A percentile compares a stretch with the other conserved stretches of the same genome.
Conservation (phyloP, 2,329 filamentous ascomycete species). For the Pseudocercospora pini-densiflorae region DNA sequence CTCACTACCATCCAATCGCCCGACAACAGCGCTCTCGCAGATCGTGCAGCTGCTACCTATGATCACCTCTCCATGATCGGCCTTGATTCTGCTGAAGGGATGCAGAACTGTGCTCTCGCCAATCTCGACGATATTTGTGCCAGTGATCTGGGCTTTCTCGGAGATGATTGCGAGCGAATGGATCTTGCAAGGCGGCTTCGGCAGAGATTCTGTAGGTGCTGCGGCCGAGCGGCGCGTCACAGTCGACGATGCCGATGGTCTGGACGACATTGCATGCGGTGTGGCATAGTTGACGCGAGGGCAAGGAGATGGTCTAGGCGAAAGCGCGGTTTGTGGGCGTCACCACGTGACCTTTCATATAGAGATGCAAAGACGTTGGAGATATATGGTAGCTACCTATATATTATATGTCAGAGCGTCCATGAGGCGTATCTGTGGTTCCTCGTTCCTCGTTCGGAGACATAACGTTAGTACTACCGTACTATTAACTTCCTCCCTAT, state of each 20-base stretch:
- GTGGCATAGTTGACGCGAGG: not conserved
- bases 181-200: slow-evolving; percentile 45
- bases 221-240: slow-evolving; percentile 12
- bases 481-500: not conserved
- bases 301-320: not conserved
- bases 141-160: slow-evolving; percentile 59
- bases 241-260: slow-evolving; percentile 19
- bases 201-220: slow-evolving; percentile 16
- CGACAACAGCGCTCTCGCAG: slow-evolving; percentile 63
- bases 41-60: slow-evolving; percentile 68
- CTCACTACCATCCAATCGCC: slow-evolving; percentile 26
- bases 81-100: slow-evolving; percentile 67
- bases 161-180: slow-evolving; percentile 54
- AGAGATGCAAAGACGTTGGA: not conserved
- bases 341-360: not conserved
- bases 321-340: not conserved
- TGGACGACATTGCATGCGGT: slow-evolving; percentile 23
- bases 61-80: slow-evolving; percentile 47
- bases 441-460: not conserved
- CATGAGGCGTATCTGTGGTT: not conserved
- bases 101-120: slow-evolving; percentile 82
- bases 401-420: not conserved
- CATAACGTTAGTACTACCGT: not conserved
- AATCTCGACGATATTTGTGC: slow-evolving; percentile 78
- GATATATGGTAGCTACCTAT: not conserved